Evolutionary conservation across 2,329 filamentous ascomycete genomes (phyloP), one percentile per base, ranked within the genome.

Genomic region (Thelonectria rubi): DNA sequence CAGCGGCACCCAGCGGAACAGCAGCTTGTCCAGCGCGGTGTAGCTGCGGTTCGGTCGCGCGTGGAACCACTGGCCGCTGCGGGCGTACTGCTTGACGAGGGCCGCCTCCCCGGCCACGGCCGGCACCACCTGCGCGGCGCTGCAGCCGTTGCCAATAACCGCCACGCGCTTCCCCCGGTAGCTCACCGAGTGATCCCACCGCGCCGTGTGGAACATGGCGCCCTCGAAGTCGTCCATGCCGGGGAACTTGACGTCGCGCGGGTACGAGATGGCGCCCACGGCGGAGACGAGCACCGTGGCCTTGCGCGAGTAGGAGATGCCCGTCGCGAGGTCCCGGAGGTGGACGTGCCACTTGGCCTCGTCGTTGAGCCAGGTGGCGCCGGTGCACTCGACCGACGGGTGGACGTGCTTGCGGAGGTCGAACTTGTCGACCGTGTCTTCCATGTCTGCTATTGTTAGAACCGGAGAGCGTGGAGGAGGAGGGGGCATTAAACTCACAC

Each of bases 81-180:
- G 60, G 9, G 61, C 65, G 9, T 64, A 65, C 30, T 70, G 67
- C 12, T 54, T 62, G 6, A 68, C 50, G 7, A 48, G 58, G 5
- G 55, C 52, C 9, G 62, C 70, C 7, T 66, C 55, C 39, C 72
- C 66, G 11, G 71, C 71, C 14, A 80, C 48, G 14, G 72, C 65
- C 3, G 77, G 76, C 1, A 79, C 67, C 8, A 79, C 74, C 56
- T 79, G 77, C 1, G 74, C 72, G 1, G 72, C 76, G 34, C 71
- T 76, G 62, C 74, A 77, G 3, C 76, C 76, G 32, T 75, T 77
- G 3, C 76, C 76, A n/a, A 79, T 76, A 18, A 79, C 70, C 2
- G 71, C 76, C 2, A 79, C 69, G 2, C 69, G 61, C 65, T 78
- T 78, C 43, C 65, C 71, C 11, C 62, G 60, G 43, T 67, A 74